Percentiles rank a stretch among this genome's conserved stretches.
Conservation (phyloP, 2,329 filamentous ascomycete genomes). For the Verticillium klebahnii region DNA sequence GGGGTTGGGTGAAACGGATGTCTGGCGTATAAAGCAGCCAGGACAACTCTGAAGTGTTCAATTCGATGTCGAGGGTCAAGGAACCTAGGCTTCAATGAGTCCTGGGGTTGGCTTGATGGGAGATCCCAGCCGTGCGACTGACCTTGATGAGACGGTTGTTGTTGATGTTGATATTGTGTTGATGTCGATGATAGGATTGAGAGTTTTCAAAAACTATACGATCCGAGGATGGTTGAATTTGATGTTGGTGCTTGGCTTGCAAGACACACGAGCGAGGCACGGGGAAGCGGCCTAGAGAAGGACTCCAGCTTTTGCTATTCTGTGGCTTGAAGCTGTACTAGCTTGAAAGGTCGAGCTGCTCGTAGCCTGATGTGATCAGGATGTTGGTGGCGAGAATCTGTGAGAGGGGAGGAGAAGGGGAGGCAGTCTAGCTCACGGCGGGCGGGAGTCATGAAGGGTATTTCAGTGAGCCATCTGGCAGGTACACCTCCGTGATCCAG, state of each 20-base stretch:
- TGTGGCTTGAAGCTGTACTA: neutral
- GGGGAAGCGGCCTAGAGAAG: neutral
- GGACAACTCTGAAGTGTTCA: neutral
- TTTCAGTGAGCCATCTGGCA: constrained; percentile 14
- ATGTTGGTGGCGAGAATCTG: constrained; percentile 1
- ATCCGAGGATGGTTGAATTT: neutral
- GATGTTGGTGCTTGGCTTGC: neutral
- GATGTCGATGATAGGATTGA: neutral
- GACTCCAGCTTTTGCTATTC: neutral
- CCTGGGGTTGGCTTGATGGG: neutral
- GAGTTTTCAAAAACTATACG: neutral
- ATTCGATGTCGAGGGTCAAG: neutral
- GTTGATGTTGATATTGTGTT: neutral
- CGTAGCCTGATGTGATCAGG: constrained; percentile 1
- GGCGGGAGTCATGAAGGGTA: constrained; percentile 18
- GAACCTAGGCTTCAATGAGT: neutral
- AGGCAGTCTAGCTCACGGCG: neutral
- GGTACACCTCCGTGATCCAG: constrained; percentile 6
- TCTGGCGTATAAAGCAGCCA: neutral
- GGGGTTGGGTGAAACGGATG: neutral
- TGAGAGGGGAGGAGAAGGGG: constrained; percentile 1
- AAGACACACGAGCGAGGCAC: neutral
- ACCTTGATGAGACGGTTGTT: neutral
- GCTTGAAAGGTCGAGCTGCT: neutral
- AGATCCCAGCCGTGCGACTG: neutral